Evolutionary conservation across 202 grass and related monocot genomes (phyloP), one percentile per base, ranked within the genome.

Genomic region (Panicum hallii): DNA sequence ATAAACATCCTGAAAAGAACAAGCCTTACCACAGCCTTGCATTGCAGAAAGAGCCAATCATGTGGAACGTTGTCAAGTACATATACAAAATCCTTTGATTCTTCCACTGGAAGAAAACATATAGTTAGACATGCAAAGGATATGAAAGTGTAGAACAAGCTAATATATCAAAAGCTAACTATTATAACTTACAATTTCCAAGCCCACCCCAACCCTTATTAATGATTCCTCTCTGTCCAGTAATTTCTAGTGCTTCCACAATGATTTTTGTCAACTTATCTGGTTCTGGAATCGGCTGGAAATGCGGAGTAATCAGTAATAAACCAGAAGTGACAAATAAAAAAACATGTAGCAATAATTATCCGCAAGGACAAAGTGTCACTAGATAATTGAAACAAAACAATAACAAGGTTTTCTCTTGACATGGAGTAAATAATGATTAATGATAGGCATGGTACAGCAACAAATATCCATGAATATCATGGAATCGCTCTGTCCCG

Each of bases 31-130:
- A 92, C 93, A 82, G 90, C 93, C 72, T 95, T 95, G 67, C 93
- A 95, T 63, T 95, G 93, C 80, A 92, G 84, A 84, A 95, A 95
- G 17, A 95, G 90, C 93, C 90, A 95, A 67, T 95, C 93, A 77
- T 95, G 93, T 70, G 93, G 93, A 86, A 95, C 78, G 67, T 92
- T 92, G 66, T 92, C 93, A 74, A 95, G 55, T 67, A 95, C 72
- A 58, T 95, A 91, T 12, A 95, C 90, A 84, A 67, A 87, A 47
- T 95, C 88, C 77, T 91, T 92, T 0, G 67, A 70, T 81, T 92
- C 86, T 77, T 85, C 82, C 88, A 95, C 93, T 95, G 80, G 26
- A 71, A 86, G 62, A 79, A 60, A 63, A 75, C 23, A 78, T 74
- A 82, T 13, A 72, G 16, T 49, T 53, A 43, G 56, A 65, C 61